Conservation (phyloP, 2,329 filamentous ascomycete genomes). For the Trichoderma sp. region DNA sequence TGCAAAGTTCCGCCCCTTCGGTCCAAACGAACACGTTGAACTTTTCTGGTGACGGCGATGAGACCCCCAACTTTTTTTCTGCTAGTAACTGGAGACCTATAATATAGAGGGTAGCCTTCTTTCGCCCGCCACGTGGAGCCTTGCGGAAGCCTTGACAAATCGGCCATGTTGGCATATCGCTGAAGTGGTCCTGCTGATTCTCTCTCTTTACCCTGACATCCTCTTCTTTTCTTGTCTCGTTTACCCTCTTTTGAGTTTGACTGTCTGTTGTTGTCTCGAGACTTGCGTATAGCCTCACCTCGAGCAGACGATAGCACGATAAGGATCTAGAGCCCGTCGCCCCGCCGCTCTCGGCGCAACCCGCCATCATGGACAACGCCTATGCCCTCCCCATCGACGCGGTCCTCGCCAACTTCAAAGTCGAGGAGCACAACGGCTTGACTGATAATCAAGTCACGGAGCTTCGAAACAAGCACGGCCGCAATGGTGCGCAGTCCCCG, state of each 20-base stretch:
- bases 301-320: background rate
- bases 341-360: constrained; percentile 21
- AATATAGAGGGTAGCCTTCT: constrained; percentile 20
- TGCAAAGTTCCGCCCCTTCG: constrained; percentile 23
- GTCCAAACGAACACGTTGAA: constrained; percentile 33
- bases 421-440: constrained; percentile 57
- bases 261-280: constrained; percentile 2
- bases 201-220: constrained; percentile 14
- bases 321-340: background rate
- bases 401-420: constrained; percentile 60
- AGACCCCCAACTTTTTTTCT: constrained; percentile 12
- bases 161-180: constrained; percentile 33
- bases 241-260: background rate
- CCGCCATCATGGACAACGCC: constrained; percentile 60
- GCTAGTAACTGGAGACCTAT: background rate
- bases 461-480: constrained; percentile 61
- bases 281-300: constrained; percentile 8
- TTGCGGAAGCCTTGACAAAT: constrained; percentile 30
- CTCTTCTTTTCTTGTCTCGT: background rate
- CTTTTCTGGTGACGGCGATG: constrained; percentile 25
- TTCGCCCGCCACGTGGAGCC: constrained; percentile 35
- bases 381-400: constrained; percentile 59
- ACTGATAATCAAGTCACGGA: constrained; percentile 59
- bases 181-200: constrained; percentile 23
- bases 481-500: constrained; percentile 58